A percentile compares a stretch with the other conserved stretches of the same genome.
These are phyloP conservation scores for Phellopilus nigrolimitatus DNA, from an alignment of 1,284 basidiomycete genomes.

Conservation along the genomic window DNA sequence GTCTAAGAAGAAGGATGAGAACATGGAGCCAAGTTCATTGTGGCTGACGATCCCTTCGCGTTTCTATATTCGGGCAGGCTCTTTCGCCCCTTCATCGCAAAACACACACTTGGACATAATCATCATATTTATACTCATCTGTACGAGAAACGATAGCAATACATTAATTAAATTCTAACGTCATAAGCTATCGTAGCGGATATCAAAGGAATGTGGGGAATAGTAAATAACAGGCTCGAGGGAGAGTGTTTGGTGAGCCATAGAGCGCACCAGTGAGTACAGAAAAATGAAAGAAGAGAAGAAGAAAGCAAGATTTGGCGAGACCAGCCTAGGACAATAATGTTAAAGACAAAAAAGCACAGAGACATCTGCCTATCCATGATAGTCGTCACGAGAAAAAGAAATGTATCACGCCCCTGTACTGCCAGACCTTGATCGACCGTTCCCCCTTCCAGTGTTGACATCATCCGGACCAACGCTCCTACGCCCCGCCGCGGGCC, in stretches of 20 bases:
- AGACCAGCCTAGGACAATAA: conserved; percentile 1
- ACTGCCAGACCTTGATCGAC: conserved; percentile 17
- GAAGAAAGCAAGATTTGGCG: background rate
- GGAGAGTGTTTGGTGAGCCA: conserved; percentile 6
- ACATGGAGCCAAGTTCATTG: background rate
- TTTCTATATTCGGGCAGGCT: background rate
- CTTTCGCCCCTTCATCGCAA: no score
- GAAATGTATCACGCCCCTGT: conserved; percentile 1
- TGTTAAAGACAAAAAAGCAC: conserved; percentile 13
- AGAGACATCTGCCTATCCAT: conserved; percentile 4
- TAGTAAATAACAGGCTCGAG: conserved; percentile 16
- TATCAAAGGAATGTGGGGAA: conserved; percentile 11
- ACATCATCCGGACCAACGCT: conserved; percentile 14
- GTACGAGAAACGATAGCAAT: conserved; percentile 20
- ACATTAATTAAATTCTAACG: conserved; percentile 18
- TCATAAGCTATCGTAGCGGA: conserved; percentile 14
- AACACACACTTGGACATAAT: conserved; percentile 5
- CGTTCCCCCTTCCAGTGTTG: no score
- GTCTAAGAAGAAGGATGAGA: background rate
- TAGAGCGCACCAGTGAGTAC: conserved; percentile 11
- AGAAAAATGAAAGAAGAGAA: background rate
- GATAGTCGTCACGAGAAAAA: background rate
- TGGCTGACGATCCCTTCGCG: background rate
- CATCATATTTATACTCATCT: conserved; percentile 13
- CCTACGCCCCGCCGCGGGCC: conserved; percentile 18